These are phyloP conservation scores for Vitrella brassicaformis DNA, from an alignment of 73 alveolate species.

Conservation along the genomic window DNA sequence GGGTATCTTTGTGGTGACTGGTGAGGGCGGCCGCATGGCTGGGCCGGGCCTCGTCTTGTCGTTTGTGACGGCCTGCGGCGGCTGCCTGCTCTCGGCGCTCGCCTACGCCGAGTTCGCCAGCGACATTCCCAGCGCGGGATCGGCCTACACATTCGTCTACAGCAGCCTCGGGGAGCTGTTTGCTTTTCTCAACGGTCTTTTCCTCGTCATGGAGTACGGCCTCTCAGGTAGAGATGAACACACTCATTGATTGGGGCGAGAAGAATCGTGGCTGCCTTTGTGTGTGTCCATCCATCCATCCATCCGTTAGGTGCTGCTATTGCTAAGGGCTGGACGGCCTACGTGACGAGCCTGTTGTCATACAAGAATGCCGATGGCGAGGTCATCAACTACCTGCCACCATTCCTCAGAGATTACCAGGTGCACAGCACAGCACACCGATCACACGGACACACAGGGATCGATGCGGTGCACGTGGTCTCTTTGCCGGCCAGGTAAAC, in stretches of 20 bases:
- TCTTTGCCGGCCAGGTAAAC: too few relatives aligned
- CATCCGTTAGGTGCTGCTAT: slow-evolving; percentile 36
- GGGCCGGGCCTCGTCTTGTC: slow-evolving; percentile 25
- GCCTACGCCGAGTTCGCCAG: slow-evolving; percentile 40
- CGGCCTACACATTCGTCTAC: slow-evolving; percentile 23
- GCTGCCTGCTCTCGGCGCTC: slow-evolving; percentile 24
- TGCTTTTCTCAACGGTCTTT: slow-evolving; percentile 42
- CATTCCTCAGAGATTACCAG: too few relatives aligned
- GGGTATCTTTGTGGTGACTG: slow-evolving; percentile 44
- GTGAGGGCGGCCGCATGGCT: slow-evolving; percentile 42
- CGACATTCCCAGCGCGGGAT: slow-evolving; percentile 35
- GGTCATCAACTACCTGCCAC: too few relatives aligned
- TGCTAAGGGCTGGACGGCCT: slow-evolving; percentile 26
- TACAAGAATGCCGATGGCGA: too few relatives aligned
- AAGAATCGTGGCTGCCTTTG: too few relatives aligned
- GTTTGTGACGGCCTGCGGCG: slow-evolving; percentile 19
- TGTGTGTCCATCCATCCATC: too few relatives aligned
- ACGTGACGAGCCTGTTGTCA: slow-evolving; percentile 12
- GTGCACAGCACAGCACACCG: too few relatives aligned
- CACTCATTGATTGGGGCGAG: too few relatives aligned
- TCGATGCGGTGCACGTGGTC: too few relatives aligned
- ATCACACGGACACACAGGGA: too few relatives aligned
- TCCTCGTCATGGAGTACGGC: slow-evolving; percentile 32
- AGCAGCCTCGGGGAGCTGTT: slow-evolving; percentile 38
- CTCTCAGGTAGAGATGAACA: too few relatives aligned